These are phyloP conservation scores for Zoysia pacifica DNA, from an alignment of 176 grass and related monocot species.

Conservation along the genomic window DNA sequence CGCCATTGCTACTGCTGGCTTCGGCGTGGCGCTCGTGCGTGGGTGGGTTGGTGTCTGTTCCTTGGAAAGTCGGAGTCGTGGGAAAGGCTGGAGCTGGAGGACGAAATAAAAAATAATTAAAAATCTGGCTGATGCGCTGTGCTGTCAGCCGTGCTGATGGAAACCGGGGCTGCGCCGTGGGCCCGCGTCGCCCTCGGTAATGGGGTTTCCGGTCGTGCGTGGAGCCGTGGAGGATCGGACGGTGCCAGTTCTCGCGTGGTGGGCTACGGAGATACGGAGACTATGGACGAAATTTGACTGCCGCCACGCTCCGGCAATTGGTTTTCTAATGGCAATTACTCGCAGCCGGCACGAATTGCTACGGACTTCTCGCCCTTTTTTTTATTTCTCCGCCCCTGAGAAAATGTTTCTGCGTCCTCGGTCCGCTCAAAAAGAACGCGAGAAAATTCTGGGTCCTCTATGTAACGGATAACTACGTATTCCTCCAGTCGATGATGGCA, in stretches of 20 bases:
- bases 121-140: slow-evolving; percentile 10
- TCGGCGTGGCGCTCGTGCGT: background rate
- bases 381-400: background rate
- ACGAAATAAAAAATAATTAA: background rate
- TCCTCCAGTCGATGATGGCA: background rate
- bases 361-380: background rate
- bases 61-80: background rate
- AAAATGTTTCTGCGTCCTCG: background rate
- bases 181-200: background rate
- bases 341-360: background rate
- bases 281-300: background rate
- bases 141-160: background rate
- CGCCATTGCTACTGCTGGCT: background rate
- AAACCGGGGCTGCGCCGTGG: background rate
- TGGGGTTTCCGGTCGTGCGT: background rate
- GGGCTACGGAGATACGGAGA: background rate
- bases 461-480: background rate
- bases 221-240: background rate
- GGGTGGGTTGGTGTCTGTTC: slow-evolving; percentile 1
- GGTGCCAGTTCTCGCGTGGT: background rate
- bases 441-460: background rate
- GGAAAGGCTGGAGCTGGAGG: background rate
- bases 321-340: background rate
- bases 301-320: background rate
- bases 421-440: too few relatives aligned